Evolutionary conservation across 1,284 basidiomycete species (phyloP).

Genomic region (Cystobasidium slooffiae): DNA sequence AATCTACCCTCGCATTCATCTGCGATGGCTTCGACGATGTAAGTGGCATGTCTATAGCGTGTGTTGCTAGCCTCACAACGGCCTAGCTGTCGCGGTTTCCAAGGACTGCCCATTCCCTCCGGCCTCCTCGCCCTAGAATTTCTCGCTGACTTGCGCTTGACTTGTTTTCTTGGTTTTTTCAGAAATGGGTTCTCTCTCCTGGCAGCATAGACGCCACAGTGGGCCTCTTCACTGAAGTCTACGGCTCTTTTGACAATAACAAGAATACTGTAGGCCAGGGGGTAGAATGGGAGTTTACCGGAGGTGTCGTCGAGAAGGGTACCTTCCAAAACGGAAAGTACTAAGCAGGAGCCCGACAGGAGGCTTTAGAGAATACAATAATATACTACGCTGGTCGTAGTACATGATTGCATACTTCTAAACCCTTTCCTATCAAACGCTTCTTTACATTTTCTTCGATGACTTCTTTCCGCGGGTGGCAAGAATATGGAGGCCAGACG

Average conservation of each 20-base stretch:
- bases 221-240: slow-evolving; percentile 26
- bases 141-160: background rate
- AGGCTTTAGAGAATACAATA: background rate
- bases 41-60: background rate
- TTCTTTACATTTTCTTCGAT: too few relatives aligned
- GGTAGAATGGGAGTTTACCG: slow-evolving; percentile 42
- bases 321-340: slow-evolving; percentile 36
- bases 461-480: too few relatives aligned
- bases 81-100: background rate
- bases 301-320: slow-evolving; percentile 31
- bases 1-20: slow-evolving; percentile 32
- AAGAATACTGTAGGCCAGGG: slow-evolving; percentile 37
- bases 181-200: slow-evolving; percentile 35
- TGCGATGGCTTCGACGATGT: slow-evolving; percentile 43
- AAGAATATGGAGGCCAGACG: too few relatives aligned
- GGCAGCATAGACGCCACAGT: slow-evolving; percentile 38
- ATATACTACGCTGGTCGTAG: slow-evolving; percentile 12
- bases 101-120: too few relatives aligned
- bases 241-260: slow-evolving; percentile 40
- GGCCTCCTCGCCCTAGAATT: too few relatives aligned
- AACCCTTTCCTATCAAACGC: too few relatives aligned
- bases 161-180: background rate
- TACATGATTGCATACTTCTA: too few relatives aligned
- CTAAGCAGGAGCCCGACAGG: background rate
- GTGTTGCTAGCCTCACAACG: background rate